Percentiles rank a stretch among this genome's conserved stretches.
Conservation (phyloP, 75 land plant species). For the Picea sitchensis region DNA sequence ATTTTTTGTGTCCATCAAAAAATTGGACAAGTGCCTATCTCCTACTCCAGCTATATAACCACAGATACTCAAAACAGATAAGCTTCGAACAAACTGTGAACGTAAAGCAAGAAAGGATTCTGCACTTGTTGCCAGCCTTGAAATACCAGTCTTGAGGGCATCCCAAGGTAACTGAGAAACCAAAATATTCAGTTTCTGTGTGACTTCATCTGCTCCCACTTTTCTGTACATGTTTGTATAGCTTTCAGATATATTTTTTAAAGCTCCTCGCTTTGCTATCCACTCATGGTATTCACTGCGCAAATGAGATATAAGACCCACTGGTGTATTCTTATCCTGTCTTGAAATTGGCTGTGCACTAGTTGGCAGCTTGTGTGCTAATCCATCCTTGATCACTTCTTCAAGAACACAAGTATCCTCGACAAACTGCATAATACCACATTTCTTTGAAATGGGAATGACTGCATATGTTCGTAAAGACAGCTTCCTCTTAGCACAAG, state of each 20-base stretch:
- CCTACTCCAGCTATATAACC: slow-evolving; percentile 60
- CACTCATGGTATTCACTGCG: slow-evolving; percentile 32
- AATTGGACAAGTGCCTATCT: slow-evolving; percentile 45
- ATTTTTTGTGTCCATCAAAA: slow-evolving; percentile 35
- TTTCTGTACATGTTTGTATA: slow-evolving; percentile 40
- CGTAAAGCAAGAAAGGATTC: slow-evolving; percentile 52
- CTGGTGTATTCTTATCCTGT: slow-evolving; percentile 19
- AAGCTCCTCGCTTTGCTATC: slow-evolving; percentile 37
- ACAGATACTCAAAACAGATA: slow-evolving; percentile 46
- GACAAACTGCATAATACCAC: slow-evolving; percentile 57
- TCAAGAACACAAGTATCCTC: slow-evolving; percentile 44
- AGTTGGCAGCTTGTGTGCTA: slow-evolving; percentile 15
- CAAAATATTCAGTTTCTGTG: slow-evolving; percentile 19
- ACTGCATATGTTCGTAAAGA: slow-evolving; percentile 43
- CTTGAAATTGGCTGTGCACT: slow-evolving; percentile 1
- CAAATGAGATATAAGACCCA: slow-evolving; percentile 10
- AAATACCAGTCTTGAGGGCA: slow-evolving; percentile 32
- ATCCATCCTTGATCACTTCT: slow-evolving; percentile 48
- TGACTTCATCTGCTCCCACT: slow-evolving; percentile 26
- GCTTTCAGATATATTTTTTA: slow-evolving; percentile 16
- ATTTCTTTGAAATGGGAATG: slow-evolving; percentile 37
- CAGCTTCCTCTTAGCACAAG: slow-evolving; percentile 34
- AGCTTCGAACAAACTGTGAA: slow-evolving; percentile 37
- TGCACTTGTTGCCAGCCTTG: slow-evolving; percentile 49
- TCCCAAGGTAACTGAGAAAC: slow-evolving; percentile 41